Evolutionary conservation across 257 asterid genomes (phyloP).

Genomic region (Catharanthus roseus): DNA sequence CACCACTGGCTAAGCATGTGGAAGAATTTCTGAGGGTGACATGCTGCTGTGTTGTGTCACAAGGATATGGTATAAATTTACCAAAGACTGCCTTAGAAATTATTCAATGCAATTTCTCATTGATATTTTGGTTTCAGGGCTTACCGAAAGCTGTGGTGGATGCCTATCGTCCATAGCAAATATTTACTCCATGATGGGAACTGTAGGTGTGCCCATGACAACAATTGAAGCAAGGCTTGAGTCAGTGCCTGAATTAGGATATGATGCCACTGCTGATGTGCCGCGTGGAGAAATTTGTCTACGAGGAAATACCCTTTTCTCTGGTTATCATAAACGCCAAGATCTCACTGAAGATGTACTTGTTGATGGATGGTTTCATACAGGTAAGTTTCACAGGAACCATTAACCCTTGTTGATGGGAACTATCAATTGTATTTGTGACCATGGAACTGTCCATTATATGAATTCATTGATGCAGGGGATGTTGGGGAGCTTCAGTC

Average conservation of each 20-base stretch:
- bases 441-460: no score
- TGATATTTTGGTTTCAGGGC: slow-evolving; percentile 43
- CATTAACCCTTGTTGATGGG: no score
- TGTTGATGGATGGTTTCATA: slow-evolving; percentile 93
- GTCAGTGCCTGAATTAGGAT: slow-evolving; percentile 93
- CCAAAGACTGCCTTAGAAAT: neutral
- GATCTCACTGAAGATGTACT: slow-evolving; percentile 64
- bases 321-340: slow-evolving; percentile 80
- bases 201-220: slow-evolving; percentile 87
- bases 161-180: slow-evolving; percentile 77
- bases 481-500: slow-evolving; percentile 93
- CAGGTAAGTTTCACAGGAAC: slow-evolving; percentile 40
- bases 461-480: slow-evolving; percentile 43
- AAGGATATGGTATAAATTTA: slow-evolving; percentile 68
- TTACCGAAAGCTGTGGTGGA: slow-evolving; percentile 79
- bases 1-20: slow-evolving; percentile 77
- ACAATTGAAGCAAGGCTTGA: slow-evolving; percentile 86
- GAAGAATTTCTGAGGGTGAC: slow-evolving; percentile 92
- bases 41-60: slow-evolving; percentile 71
- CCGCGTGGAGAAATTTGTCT: slow-evolving; percentile 93
- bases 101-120: neutral
- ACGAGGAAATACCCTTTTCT: slow-evolving; percentile 71
- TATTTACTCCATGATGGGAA: slow-evolving; percentile 69
- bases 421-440: no score
- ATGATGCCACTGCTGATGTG: slow-evolving; percentile 59